Conservation (phyloP, 1,284 basidiomycete species). For the Uromyces viciae-fabae region DNA sequence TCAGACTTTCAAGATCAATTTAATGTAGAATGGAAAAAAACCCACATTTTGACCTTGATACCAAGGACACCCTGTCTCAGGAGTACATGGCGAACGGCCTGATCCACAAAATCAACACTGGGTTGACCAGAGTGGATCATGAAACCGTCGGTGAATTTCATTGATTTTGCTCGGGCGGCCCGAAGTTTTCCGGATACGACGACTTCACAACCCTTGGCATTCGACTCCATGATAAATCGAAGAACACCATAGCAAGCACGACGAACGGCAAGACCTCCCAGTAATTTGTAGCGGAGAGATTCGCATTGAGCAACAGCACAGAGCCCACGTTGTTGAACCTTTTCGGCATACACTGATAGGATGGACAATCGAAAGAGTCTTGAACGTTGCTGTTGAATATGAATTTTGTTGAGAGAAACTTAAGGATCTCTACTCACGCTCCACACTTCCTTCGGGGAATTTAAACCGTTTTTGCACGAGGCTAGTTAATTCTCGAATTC, state of each 20-base stretch:
- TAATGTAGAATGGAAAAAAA: slow-evolving; percentile 32
- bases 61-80: slow-evolving; percentile 98
- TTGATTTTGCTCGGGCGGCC: slow-evolving; percentile 98
- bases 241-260: slow-evolving; percentile 99
- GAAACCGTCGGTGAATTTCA: slow-evolving; percentile 99
- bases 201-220: slow-evolving; percentile 99
- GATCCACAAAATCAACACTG: slow-evolving; percentile 90
- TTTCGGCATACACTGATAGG: slow-evolving; percentile 80
- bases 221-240: slow-evolving; percentile 99
- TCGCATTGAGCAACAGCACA: slow-evolving; percentile 99
- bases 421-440: slow-evolving; percentile 60
- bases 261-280: slow-evolving; percentile 98
- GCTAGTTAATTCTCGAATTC: slow-evolving; percentile 96
- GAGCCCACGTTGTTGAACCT: slow-evolving; percentile 97
- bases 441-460: slow-evolving; percentile 97
- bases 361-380: background rate
- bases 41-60: slow-evolving; percentile 99
- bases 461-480: slow-evolving; percentile 99
- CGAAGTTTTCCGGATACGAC: slow-evolving; percentile 99
- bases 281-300: slow-evolving; percentile 96
- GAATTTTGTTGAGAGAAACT: no score
- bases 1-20: background rate
- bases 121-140: slow-evolving; percentile 99
- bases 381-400: background rate
- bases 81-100: slow-evolving; percentile 96